phyloP scores from a whole-genome alignment of 1,284 basidiomycete species.

The Cryptococcus sp. region DNA sequence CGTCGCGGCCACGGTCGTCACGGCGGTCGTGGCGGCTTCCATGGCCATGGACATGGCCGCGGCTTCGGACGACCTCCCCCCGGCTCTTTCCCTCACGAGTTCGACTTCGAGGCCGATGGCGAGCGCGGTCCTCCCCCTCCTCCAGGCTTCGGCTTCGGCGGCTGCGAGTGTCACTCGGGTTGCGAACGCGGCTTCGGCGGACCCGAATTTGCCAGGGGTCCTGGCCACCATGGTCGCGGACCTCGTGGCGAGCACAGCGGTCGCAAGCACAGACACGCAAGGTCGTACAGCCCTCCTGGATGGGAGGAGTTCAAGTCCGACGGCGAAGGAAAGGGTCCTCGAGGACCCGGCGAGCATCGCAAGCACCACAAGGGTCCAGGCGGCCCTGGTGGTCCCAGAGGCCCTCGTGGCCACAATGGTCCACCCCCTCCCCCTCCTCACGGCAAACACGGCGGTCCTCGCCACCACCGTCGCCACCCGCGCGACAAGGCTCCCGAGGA shows the following conservation, averaged over 20 bases:
- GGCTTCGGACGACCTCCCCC: too few relatives aligned
- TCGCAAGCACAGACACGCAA: not conserved
- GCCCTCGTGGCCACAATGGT: not conserved
- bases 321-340: not conserved
- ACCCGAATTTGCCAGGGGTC: not conserved
- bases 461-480: too few relatives aligned
- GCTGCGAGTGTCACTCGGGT: not conserved
- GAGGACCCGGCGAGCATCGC: not conserved
- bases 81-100: too few relatives aligned
- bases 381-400: not conserved
- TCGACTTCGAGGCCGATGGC: too few relatives aligned
- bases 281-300: not conserved
- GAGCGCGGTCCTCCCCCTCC: slow-evolving; percentile 3
- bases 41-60: too few relatives aligned
- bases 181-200: not conserved
- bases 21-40: not conserved
- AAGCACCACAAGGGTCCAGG: not conserved
- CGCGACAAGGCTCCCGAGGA: too few relatives aligned
- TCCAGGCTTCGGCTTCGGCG: not conserved
- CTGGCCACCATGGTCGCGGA: not conserved
- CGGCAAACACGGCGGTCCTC: not conserved
- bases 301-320: slow-evolving; percentile 4
- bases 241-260: not conserved
- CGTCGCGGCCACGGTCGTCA: slow-evolving; percentile 1
- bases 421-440: not conserved